Base-by-base conservation (phyloP, 2,329 filamentous ascomycete species). In the Neopestalotiopsis rosae region DNA sequence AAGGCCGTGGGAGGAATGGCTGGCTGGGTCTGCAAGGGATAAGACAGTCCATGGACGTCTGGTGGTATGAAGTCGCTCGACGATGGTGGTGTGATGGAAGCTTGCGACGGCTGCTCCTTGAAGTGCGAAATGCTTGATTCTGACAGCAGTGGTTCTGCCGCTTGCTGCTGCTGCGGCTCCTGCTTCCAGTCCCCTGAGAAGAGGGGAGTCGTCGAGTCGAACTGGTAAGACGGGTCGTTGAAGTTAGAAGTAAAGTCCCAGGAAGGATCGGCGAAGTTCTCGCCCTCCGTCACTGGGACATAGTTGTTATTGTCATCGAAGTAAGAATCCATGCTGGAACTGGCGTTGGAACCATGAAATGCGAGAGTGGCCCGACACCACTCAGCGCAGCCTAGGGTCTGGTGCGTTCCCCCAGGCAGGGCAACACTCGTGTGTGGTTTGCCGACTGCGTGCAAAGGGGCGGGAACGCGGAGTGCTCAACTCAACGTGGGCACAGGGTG, bases 181-280 rank as follows among this genome's bases (percentile, higher is more conserved):
- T 77, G 66, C 67, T 74, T 74, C 76, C 76, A 78, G 61, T 75
- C 76, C 63, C 76, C 76, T 69, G 77, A 75, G 68, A 78, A 80
- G 71, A 81, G 81, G 34, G 76, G 66, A 68, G 74, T 75, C 59
- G 72, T 75, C 59, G 72, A 69, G 71, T 82, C 80, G 78, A 82
- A 85, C 66, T 81, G 79, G 73, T 84, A 82, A 79, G 84, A 85
- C 61, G 84, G 83, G 70, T 85, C 82, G 13, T 82, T 82, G 75
- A 82, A 81, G 70, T 83, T 82, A 72, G 86, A 86, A 69, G 83
- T 82, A 72, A 86, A 87, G 71, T 79, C 76, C 86, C 86, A 88
- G 77, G 77, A 80, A 71, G 84, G 76, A 67, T 82, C 74, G 74
- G 70, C 76, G 77, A 81, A 81, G 69, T 7, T 13, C 65, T 76